These are phyloP conservation scores for Mucor sp. DNA, from an alignment of 371 early-diverging fungal species.

Conservation along the genomic window DNA sequence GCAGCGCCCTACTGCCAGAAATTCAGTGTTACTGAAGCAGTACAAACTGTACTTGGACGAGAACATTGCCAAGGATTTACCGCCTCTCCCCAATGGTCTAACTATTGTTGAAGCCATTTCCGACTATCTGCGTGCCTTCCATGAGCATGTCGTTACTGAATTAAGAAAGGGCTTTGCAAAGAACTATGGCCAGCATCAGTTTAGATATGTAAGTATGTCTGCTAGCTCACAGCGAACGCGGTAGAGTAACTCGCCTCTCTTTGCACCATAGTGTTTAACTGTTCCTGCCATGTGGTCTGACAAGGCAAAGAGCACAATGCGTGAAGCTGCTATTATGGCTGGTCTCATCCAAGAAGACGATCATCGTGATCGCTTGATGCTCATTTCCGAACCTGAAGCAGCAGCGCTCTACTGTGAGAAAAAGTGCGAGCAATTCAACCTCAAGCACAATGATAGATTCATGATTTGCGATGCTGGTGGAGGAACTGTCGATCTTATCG, in stretches of 20 bases:
- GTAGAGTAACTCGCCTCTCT: neutral
- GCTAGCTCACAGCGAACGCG: neutral
- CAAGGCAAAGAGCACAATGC: constrained; percentile 53
- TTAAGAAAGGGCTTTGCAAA: constrained; percentile 48
- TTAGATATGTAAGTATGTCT: constrained; percentile 31
- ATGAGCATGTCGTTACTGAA: constrained; percentile 41
- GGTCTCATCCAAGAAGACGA: constrained; percentile 40
- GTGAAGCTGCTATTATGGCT: constrained; percentile 51
- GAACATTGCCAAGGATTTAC: constrained; percentile 36
- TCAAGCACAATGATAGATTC: constrained; percentile 49
- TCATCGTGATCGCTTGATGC: constrained; percentile 45
- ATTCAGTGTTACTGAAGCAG: constrained; percentile 43
- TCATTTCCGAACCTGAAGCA: constrained; percentile 56
- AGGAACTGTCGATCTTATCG: constrained; percentile 41
- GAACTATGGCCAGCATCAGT: constrained; percentile 47
- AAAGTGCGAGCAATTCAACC: constrained; percentile 50
- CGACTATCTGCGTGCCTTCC: constrained; percentile 49
- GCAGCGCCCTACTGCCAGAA: constrained; percentile 33
- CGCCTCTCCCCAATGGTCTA: constrained; percentile 46
- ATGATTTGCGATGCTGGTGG: constrained; percentile 61
- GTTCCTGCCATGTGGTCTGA: constrained; percentile 61
- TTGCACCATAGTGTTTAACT: constrained; percentile 41
- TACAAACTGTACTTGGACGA: constrained; percentile 56
- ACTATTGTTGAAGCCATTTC: constrained; percentile 52
- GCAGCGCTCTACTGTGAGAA: constrained; percentile 58